phyloP scores from a whole-genome alignment of 352 stramenopile genomes.

The Pythium phragmitis region DNA sequence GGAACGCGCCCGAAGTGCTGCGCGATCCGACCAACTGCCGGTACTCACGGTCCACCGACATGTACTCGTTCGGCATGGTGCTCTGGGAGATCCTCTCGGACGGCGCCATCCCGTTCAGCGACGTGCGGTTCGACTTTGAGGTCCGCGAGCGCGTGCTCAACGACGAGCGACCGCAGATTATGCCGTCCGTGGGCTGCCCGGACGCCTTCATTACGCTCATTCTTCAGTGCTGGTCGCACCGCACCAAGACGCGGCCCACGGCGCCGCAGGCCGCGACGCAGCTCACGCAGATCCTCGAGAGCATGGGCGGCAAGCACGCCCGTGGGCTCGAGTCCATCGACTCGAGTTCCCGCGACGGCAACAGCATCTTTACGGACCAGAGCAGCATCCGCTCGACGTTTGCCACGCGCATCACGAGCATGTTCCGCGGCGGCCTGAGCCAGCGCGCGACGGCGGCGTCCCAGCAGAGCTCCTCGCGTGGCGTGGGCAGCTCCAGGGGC shows the following conservation, averaged over 20 bases:
- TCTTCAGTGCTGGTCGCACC: constrained; percentile 60
- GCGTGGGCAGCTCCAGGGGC: constrained; percentile 19
- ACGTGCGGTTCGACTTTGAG: constrained; percentile 71
- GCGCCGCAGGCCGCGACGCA: constrained; percentile 47
- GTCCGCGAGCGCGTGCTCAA: constrained; percentile 60
- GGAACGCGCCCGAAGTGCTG: constrained; percentile 69
- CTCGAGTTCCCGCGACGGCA: constrained; percentile 54
- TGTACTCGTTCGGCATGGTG: constrained; percentile 78
- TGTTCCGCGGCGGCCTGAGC: constrained; percentile 54
- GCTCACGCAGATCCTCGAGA: constrained; percentile 55
- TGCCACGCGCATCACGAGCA: constrained; percentile 58
- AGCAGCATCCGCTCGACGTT: constrained; percentile 40
- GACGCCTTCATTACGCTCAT: constrained; percentile 57
- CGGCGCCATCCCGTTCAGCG: constrained; percentile 56
- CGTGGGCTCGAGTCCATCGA: constrained; percentile 49
- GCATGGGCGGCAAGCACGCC: constrained; percentile 40
- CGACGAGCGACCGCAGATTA: constrained; percentile 52
- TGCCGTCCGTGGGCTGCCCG: constrained; percentile 43
- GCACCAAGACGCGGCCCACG: constrained; percentile 38
- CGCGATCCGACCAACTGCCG: constrained; percentile 62
- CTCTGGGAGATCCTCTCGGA: constrained; percentile 70
- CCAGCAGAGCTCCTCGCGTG: constrained; percentile 18
- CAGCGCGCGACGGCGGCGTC: constrained; percentile 17
- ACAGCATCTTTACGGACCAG: constrained; percentile 34
- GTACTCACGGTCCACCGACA: constrained; percentile 62